These are phyloP conservation scores for Cordyceps cicadae DNA, from an alignment of 2,329 filamentous ascomycete genomes.

Conservation along the genomic window DNA sequence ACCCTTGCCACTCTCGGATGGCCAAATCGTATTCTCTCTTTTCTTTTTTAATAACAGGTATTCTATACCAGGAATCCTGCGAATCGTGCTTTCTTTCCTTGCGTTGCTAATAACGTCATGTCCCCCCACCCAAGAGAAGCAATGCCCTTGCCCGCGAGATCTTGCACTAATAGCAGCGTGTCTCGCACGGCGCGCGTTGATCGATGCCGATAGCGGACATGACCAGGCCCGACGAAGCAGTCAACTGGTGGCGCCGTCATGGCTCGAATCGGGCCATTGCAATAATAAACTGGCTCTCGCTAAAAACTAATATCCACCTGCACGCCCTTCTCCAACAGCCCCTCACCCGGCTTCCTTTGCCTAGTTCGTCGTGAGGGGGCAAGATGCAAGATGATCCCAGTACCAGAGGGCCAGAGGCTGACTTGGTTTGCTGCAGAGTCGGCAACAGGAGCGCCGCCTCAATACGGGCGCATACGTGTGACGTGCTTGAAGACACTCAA, in stretches of 20 bases:
- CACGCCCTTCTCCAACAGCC: neutral
- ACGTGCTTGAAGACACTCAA: neutral
- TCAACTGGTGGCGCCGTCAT: neutral
- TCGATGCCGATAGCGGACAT: conserved; percentile 6
- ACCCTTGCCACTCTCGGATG: neutral
- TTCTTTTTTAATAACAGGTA: neutral
- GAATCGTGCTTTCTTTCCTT: neutral
- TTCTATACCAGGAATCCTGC: neutral
- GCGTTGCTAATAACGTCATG: neutral
- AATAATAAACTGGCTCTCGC: neutral
- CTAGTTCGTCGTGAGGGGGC: neutral
- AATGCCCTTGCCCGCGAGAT: neutral
- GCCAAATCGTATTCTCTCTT: neutral
- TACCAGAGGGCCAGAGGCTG: neutral
- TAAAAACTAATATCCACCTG: neutral
- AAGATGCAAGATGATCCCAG: neutral
- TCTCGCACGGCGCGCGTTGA: neutral
- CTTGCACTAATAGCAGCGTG: neutral
- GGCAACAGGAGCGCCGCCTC: neutral
- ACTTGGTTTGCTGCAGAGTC: neutral
- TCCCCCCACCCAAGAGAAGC: neutral
- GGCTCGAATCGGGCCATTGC: conserved; percentile 7
- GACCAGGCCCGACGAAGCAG: neutral
- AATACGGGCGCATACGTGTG: neutral
- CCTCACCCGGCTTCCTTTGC: neutral